Evolutionary conservation across 306 rosid genomes (phyloP).

Genomic region (Malus fusca): DNA sequence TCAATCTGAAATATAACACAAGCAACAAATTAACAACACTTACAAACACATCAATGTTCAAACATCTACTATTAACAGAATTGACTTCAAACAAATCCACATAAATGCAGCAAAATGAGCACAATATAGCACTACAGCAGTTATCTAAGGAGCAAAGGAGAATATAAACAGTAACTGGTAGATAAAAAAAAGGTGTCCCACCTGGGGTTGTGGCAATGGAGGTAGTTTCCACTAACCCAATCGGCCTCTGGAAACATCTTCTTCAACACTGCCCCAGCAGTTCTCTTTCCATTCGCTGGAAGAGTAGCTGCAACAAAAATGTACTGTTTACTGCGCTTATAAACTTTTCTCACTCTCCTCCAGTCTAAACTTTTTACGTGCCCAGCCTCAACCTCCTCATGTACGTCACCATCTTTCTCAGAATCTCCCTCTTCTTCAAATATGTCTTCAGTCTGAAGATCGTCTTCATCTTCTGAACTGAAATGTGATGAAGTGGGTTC

Average conservation of each 20-base stretch:
- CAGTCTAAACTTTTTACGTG: slow-evolving; percentile 42
- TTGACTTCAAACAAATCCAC: not conserved
- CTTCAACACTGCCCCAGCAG: slow-evolving; percentile 75
- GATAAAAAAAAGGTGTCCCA: slow-evolving; percentile 13
- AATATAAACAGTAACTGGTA: not conserved
- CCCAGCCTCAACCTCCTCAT: slow-evolving; percentile 27
- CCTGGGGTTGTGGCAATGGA: slow-evolving; percentile 96
- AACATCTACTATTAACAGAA: not conserved
- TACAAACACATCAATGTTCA: not conserved
- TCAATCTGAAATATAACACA: slow-evolving; percentile 44
- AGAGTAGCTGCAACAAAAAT: slow-evolving; percentile 96
- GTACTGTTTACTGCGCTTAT: slow-evolving; percentile 81
- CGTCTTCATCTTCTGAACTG: slow-evolving; percentile 42
- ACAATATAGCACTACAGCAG: not conserved
- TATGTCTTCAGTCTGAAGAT: slow-evolving; percentile 30
- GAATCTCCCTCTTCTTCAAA: slow-evolving; percentile 36
- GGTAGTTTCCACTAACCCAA: slow-evolving; percentile 90
- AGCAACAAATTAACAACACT: not conserved
- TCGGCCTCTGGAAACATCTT: slow-evolving; percentile 77
- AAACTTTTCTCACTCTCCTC: slow-evolving; percentile 75
- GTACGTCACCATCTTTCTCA: slow-evolving; percentile 18
- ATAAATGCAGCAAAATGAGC: not conserved
- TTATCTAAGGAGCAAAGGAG: slow-evolving; percentile 4
- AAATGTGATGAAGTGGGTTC: slow-evolving; percentile 35
- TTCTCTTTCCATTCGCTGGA: slow-evolving; percentile 90